These are phyloP conservation scores for Filosporella fistucella DNA, from an alignment of 495 filamentous ascomycete genomes.

Conservation along the genomic window DNA sequence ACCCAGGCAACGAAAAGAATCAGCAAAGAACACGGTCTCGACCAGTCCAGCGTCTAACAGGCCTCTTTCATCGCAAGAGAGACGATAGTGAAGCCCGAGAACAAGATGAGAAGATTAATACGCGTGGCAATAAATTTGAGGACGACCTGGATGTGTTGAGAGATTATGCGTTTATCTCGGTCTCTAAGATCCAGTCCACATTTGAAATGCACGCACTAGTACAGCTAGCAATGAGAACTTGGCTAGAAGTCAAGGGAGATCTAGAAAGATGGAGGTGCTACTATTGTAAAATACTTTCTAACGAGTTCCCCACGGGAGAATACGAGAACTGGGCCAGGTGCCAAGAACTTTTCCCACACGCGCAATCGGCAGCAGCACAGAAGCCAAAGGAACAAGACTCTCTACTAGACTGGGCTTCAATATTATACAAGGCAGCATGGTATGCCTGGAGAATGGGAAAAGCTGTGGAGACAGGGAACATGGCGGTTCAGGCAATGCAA, in stretches of 20 bases:
- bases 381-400: not conserved
- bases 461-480: not conserved
- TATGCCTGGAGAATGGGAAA: not conserved
- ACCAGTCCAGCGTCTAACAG: conserved; percentile 5
- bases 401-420: conserved; percentile 24
- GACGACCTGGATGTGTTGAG: conserved; percentile 34
- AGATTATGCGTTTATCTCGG: conserved; percentile 36
- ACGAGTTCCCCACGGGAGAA: conserved; percentile 20
- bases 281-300: conserved; percentile 2
- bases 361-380: conserved; percentile 8
- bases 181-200: conserved; percentile 5
- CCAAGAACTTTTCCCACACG: conserved; percentile 26
- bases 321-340: conserved; percentile 28
- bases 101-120: conserved; percentile 12
- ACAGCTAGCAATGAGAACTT: conserved; percentile 28
- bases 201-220: conserved; percentile 47
- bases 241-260: conserved; percentile 15
- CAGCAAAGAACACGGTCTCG: not conserved
- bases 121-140: conserved; percentile 32
- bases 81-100: not conserved
- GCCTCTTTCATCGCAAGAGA: too few relatives aligned
- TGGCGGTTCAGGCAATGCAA: conserved; percentile 19
- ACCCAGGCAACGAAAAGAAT: too few relatives aligned
- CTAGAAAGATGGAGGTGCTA: conserved; percentile 7
- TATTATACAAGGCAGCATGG: conserved; percentile 6